Evolutionary conservation across 768 basidiomycete species (phyloP), one percentile per base, ranked within the genome.

Genomic region (Infundibulicybe gibba): DNA sequence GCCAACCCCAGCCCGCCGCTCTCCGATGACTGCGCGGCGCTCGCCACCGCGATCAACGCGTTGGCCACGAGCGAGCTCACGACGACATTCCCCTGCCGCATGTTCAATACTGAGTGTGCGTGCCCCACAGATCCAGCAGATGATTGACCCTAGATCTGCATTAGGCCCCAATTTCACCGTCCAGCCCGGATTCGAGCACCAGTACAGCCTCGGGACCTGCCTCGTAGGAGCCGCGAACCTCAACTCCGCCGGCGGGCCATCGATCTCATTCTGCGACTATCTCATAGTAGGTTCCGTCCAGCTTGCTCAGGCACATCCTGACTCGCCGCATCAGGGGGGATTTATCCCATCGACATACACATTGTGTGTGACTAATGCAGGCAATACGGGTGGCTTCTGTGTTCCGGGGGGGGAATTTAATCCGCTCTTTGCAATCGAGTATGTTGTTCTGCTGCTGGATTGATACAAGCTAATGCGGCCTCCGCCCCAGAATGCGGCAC

Each of bases 121-220:
- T n/a, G 6, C 35, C 10, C 35, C 33, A n/a, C n/a, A n/a, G n/a
- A n/a, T n/a, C n/a, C n/a, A n/a, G n/a, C n/a, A n/a, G n/a, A n/a
- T 10, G 15, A 10, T 15, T n/a, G n/a, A n/a, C n/a, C n/a, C n/a
- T n/a, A n/a, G n/a, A n/a, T n/a, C n/a, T n/a, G n/a, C n/a, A n/a
- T n/a, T 30, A 51, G 49, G 49, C 40, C 49, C 49, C 12, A 51
- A 47, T 42, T 51, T 47, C 32, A 34, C 41, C 3, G 45, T 50
- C 19, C 30, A 15, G 12, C 49, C 49, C 32, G 45, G 45, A 13
- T 47, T 41, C 19, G 49, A 50, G 41, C 38, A 34, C 13, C 14
- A 37, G 12, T 50, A 50, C 32, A 47, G 39, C 15, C 40, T 41
- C 35, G 45, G 49, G 3, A 50, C 49, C 3, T 50, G 49, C 38